phyloP scores from a whole-genome alignment of 495 filamentous ascomycete species.

The Hypoxylon intermedium region DNA sequence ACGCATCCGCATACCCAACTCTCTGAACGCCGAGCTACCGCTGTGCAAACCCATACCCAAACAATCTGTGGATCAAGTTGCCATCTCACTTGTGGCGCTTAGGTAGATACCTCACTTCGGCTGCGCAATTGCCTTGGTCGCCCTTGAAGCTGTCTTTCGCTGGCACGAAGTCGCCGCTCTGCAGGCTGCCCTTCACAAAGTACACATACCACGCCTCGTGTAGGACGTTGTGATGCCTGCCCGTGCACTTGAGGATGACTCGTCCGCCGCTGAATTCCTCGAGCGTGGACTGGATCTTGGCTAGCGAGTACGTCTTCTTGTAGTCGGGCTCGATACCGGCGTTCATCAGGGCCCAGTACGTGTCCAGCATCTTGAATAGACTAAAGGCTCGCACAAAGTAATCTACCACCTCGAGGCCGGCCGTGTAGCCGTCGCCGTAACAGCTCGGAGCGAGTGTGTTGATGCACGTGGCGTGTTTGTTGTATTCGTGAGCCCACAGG shows the following conservation, averaged over 20 bases:
- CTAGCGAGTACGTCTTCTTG: slow-evolving; percentile 67
- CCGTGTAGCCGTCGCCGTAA: slow-evolving; percentile 67
- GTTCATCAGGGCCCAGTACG: slow-evolving; percentile 62
- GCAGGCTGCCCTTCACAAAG: slow-evolving; percentile 77
- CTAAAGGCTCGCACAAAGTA: slow-evolving; percentile 66
- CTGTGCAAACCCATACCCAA: slow-evolving; percentile 14
- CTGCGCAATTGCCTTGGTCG: slow-evolving; percentile 47
- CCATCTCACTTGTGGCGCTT: slow-evolving; percentile 39
- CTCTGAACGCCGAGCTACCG: slow-evolving; percentile 12
- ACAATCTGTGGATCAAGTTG: neutral
- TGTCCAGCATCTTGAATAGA: slow-evolving; percentile 66
- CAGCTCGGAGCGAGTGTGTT: slow-evolving; percentile 75
- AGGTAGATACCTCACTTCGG: slow-evolving; percentile 48
- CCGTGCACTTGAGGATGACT: slow-evolving; percentile 73
- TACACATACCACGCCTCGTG: slow-evolving; percentile 89
- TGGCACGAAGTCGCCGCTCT: slow-evolving; percentile 76
- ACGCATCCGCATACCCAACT: neutral
- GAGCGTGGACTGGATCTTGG: slow-evolving; percentile 70
- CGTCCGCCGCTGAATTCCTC: slow-evolving; percentile 65
- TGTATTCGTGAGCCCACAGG: slow-evolving; percentile 89
- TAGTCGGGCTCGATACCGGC: slow-evolving; percentile 70
- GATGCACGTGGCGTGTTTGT: slow-evolving; percentile 81
- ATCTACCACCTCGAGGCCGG: slow-evolving; percentile 66
- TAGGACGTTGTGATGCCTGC: slow-evolving; percentile 54
- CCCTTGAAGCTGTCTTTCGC: slow-evolving; percentile 47